Evolutionary conservation across 192 early-diverging fungal genomes (phyloP), one percentile per base, ranked within the genome.

Genomic region (Coemansia sp.): DNA sequence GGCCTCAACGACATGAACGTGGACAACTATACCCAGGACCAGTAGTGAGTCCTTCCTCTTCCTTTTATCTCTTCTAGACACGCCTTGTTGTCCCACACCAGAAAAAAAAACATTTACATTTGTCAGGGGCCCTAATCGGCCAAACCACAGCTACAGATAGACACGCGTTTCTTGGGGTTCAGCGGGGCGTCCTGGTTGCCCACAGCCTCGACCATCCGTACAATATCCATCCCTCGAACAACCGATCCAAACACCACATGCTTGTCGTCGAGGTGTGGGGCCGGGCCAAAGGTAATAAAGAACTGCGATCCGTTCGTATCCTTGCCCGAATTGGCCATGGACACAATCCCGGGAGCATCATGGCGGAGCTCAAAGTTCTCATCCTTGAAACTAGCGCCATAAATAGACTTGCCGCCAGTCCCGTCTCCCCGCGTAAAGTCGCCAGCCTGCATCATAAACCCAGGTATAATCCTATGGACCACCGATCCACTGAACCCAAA

Each of bases 371-470:
- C 35, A 58, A 91, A 91, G 60, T 82, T 82, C 47, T 91, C 88
- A 46, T 91, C 88, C 28, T 78, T 78, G 46, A 90, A 90, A 49
- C 76, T 85, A 33, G 76, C 76, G 11, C 86, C 86, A 58, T 87
- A 90, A 34, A 90, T 90, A 20, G 80, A 84, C 51, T 85, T 85
- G 49, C 88, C 88, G 47, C 88, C 88, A 16, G 85, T 87, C 58
- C 88, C 88, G 50, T 91, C 72, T 43, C 77, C 78, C 21, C 73
- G 77, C 20, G 84, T 85, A 51, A 91, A 85, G 66, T 91, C 88
- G 44, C 88, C 88, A 43, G 85, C 89, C 74, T 96, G 93, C 59
- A 85, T 76, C 89, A 94, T 94, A 60, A 94, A 93, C 27, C 74
- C 67, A 64, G 88, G 82, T 46, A 91, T 86, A 16, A 91, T 69